These are phyloP conservation scores for Aspergillus carlsbadensis DNA, from an alignment of 495 filamentous ascomycete species.

Conservation along the genomic window DNA sequence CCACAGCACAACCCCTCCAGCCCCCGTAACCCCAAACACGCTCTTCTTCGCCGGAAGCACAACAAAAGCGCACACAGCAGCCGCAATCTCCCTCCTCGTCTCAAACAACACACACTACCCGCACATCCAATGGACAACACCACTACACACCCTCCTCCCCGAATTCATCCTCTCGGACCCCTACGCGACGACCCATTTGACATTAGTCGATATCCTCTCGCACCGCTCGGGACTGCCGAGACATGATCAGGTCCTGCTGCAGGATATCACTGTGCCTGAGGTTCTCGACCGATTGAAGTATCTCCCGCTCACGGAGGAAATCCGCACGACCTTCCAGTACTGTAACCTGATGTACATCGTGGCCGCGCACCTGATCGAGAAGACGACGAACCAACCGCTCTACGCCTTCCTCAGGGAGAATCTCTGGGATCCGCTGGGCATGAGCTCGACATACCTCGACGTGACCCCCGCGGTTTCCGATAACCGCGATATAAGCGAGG, in stretches of 20 bases:
- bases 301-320: constrained; percentile 38
- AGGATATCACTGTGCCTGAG: constrained; percentile 23
- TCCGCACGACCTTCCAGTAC: constrained; percentile 46
- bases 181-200: constrained; percentile 43
- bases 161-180: constrained; percentile 52
- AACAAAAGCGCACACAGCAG: constrained; percentile 57
- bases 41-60: constrained; percentile 48
- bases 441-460: constrained; percentile 27
- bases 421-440: constrained; percentile 50
- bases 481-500: not conserved
- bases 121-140: constrained; percentile 47
- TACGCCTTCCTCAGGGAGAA: constrained; percentile 37
- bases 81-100: constrained; percentile 47
- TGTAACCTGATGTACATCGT: constrained; percentile 53
- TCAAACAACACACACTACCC: constrained; percentile 31
- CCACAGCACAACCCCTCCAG: constrained; percentile 30
- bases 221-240: constrained; percentile 51
- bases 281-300: constrained; percentile 39
- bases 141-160: constrained; percentile 46
- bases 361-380: constrained; percentile 36
- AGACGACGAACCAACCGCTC: constrained; percentile 31
- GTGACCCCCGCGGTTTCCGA: not conserved
- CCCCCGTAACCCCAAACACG: constrained; percentile 43
- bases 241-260: constrained; percentile 35
- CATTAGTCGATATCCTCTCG: constrained; percentile 50